phyloP scores from a whole-genome alignment of 768 basidiomycete genomes.

The Mycena haematopus region DNA sequence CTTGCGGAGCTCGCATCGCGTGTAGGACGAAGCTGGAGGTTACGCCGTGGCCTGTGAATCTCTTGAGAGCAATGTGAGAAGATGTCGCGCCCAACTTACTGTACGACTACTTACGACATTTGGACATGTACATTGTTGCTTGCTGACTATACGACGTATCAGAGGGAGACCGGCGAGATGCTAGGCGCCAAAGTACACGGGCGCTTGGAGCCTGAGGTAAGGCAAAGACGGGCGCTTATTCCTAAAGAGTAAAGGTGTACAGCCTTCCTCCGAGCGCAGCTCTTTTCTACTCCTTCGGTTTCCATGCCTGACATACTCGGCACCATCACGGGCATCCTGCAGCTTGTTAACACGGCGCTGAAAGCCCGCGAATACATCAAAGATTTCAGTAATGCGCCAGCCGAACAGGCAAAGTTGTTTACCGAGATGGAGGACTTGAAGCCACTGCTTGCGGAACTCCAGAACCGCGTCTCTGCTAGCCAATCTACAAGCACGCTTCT shows the following conservation, averaged over 20 bases:
- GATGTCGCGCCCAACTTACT: too few relatives aligned
- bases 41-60: too few relatives aligned
- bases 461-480: not conserved
- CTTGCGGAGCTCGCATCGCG: too few relatives aligned
- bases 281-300: not conserved
- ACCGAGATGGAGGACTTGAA: not conserved
- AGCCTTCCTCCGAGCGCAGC: not conserved
- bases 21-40: too few relatives aligned
- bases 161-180: too few relatives aligned
- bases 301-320: slow-evolving; percentile 1
- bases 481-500: not conserved
- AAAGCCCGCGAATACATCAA: not conserved
- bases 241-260: not conserved
- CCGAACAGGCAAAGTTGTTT: not conserved
- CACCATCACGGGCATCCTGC: not conserved
- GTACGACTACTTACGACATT: too few relatives aligned
- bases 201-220: too few relatives aligned
- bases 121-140: too few relatives aligned
- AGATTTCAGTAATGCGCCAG: not conserved
- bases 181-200: too few relatives aligned
- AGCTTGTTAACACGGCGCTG: not conserved
- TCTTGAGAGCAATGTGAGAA: too few relatives aligned
- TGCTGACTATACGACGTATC: too few relatives aligned
- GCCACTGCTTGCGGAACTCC: not conserved
- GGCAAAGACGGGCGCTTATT: not conserved